Evolutionary conservation across 2,329 filamentous ascomycete genomes (phyloP).

Genomic region (Tolypocladium paradoxum): DNA sequence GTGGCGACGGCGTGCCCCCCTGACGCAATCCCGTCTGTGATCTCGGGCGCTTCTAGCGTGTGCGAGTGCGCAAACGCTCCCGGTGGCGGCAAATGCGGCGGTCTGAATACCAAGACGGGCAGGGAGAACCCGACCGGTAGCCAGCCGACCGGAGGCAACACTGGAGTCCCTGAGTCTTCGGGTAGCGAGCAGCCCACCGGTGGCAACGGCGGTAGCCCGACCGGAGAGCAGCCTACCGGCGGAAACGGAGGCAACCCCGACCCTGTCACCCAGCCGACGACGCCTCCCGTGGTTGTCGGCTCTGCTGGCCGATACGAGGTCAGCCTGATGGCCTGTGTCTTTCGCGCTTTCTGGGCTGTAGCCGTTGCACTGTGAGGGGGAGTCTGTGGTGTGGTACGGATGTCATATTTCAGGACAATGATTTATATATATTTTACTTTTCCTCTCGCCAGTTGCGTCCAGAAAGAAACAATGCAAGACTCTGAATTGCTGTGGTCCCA

Average conservation of each 20-base stretch:
- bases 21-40: constrained; percentile 12
- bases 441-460: background rate
- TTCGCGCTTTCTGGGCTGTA: constrained; percentile 11
- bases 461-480: background rate
- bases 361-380: constrained; percentile 11
- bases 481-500: background rate
- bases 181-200: background rate
- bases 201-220: background rate
- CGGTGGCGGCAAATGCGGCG: constrained; percentile 2
- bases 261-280: background rate
- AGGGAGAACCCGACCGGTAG: background rate
- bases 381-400: background rate
- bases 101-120: background rate
- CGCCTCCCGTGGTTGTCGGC: constrained; percentile 4
- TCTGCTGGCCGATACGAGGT: constrained; percentile 11
- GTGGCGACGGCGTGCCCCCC: constrained; percentile 15
- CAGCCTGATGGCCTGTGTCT: constrained; percentile 12
- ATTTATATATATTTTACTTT: background rate
- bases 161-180: background rate
- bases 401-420: background rate
- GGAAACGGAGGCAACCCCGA: background rate
- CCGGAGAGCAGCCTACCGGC: background rate
- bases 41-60: constrained; percentile 13
- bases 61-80: constrained; percentile 10
- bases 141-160: background rate